Evolutionary conservation across 2,329 filamentous ascomycete species (phyloP).

Genomic region (Aotearoamyces nothofagi): DNA sequence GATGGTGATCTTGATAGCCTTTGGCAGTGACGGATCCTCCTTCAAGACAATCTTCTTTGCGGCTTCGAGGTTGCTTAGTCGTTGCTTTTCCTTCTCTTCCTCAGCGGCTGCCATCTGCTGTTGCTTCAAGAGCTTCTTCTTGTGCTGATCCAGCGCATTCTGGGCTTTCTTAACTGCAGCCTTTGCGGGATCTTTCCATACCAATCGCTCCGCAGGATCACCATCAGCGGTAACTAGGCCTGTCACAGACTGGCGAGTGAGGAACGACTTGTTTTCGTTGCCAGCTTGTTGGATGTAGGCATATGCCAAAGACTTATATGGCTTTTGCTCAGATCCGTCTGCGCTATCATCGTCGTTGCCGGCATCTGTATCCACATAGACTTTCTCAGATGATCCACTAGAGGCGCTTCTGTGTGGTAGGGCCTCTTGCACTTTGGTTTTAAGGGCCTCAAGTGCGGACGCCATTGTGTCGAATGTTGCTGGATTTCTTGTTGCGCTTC

Average conservation of each 20-base stretch:
- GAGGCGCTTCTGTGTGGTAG: conserved; percentile 1
- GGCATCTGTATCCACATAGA: conserved; percentile 70
- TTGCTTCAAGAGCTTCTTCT: conserved; percentile 75
- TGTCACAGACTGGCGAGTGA: conserved; percentile 52
- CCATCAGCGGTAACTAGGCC: conserved; percentile 43
- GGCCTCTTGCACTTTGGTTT: conserved; percentile 3
- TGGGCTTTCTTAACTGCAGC: conserved; percentile 74
- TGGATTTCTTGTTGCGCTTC: background rate
- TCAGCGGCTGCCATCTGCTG: conserved; percentile 56
- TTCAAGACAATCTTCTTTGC: conserved; percentile 61
- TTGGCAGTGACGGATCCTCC: conserved; percentile 59
- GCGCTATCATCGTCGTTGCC: conserved; percentile 55
- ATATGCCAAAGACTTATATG: conserved; percentile 68
- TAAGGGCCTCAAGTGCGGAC: conserved; percentile 3
- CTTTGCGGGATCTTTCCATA: conserved; percentile 74
- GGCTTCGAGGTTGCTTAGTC: conserved; percentile 57
- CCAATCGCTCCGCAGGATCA: conserved; percentile 45
- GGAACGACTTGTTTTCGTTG: conserved; percentile 42
- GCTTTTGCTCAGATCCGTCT: conserved; percentile 54
- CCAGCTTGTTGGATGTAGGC: conserved; percentile 57
- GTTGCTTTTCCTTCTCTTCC: conserved; percentile 57
- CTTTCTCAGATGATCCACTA: conserved; percentile 22
- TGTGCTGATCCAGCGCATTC: conserved; percentile 57
- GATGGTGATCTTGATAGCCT: conserved; percentile 62
- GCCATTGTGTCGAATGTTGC: conserved; percentile 10